These are phyloP conservation scores for barley (Hordeum vulgare) DNA, from an alignment of 176 grass and related monocot species.

Conservation along the genomic window MorexV3_pseudomolecules_assembly NC_058521.1:208233552-208234051, in stretches of 20 bases:
- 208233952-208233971: too few relatives aligned
- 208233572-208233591: too few relatives aligned
- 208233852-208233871: too few relatives aligned
- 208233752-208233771: background rate
- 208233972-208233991: too few relatives aligned
- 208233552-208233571: too few relatives aligned
- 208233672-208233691: too few relatives aligned
- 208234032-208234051: background rate
- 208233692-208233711: too few relatives aligned
- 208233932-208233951: too few relatives aligned
- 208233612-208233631: background rate
- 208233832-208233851: background rate
- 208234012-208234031: too few relatives aligned
- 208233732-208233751: slow-evolving; percentile 76
- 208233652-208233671: background rate
- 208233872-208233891: slow-evolving; percentile 4
- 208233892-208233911: slow-evolving; percentile 66
- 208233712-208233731: slow-evolving; percentile 99
- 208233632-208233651: background rate
- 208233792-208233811: background rate
- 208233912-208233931: too few relatives aligned
- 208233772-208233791: background rate
- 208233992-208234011: too few relatives aligned
- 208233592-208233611: too few relatives aligned
- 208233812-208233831: background rate